phyloP scores from a whole-genome alignment of 139 green algal genomes.

The Picochlorum costavermella region DNA sequence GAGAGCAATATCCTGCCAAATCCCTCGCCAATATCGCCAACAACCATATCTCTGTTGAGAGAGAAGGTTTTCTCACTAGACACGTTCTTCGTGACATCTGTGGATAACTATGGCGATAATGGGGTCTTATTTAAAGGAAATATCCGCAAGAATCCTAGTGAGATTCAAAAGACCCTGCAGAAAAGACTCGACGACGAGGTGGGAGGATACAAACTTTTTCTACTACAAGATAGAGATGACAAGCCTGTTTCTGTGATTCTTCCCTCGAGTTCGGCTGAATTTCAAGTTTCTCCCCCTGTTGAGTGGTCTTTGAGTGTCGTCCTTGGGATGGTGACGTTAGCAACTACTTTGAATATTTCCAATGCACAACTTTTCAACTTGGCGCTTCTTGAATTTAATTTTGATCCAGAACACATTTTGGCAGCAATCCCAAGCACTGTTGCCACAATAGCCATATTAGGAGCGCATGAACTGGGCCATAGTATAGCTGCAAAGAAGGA shows the following conservation, averaged over 20 bases:
- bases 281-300: background rate
- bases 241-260: constrained; percentile 57
- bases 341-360: constrained; percentile 51
- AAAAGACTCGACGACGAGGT: constrained; percentile 37
- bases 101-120: constrained; percentile 56
- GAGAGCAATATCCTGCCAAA: too few relatives aligned
- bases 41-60: constrained; percentile 62
- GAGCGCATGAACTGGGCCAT: constrained; percentile 58
- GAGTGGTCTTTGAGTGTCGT: constrained; percentile 44
- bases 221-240: constrained; percentile 62
- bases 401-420: constrained; percentile 14
- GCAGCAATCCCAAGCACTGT: constrained; percentile 42
- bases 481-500: constrained; percentile 36
- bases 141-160: constrained; percentile 47
- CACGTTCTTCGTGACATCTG: constrained; percentile 75
- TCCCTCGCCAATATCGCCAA: constrained; percentile 13
- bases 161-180: constrained; percentile 48
- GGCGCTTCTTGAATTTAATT: constrained; percentile 17
- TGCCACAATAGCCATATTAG: constrained; percentile 32
- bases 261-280: constrained; percentile 21
- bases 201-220: constrained; percentile 58
- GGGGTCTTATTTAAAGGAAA: constrained; percentile 84
- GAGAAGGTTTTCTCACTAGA: constrained; percentile 75
- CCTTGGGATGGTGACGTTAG: constrained; percentile 46
- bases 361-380: constrained; percentile 48